Conservation (phyloP, 2,329 filamentous ascomycete species). For the Exserohilum rostratum region DNA sequence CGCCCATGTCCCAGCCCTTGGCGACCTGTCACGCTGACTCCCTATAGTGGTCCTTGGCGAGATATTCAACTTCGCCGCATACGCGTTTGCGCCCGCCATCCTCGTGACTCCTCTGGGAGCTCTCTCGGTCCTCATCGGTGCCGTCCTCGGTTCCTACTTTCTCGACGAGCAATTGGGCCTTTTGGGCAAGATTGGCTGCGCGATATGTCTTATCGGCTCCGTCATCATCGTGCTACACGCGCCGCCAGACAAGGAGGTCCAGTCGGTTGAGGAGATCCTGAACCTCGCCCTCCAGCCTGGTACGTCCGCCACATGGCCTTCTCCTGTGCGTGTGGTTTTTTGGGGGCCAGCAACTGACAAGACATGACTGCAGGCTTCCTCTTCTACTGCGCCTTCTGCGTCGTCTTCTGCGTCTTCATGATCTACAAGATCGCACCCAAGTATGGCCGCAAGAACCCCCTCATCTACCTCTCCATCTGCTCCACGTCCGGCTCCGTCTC, state of each 20-base stretch:
- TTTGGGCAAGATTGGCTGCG: conserved; percentile 91
- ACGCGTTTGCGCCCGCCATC: conserved; percentile 98
- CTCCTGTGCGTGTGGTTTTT: background rate
- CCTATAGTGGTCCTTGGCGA: conserved; percentile 84
- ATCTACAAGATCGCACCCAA: conserved; percentile 91
- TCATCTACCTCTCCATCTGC: conserved; percentile 97
- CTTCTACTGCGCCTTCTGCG: conserved; percentile 79
- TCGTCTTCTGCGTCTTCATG: conserved; percentile 87
- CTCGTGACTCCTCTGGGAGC: conserved; percentile 94
- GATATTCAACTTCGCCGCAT: conserved; percentile 95
- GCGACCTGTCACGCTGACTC: conserved; percentile 19
- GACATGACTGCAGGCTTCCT: conserved; percentile 73
- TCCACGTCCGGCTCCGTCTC: conserved; percentile 96
- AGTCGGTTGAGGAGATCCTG: conserved; percentile 90
- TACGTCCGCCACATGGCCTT: conserved; percentile 53
- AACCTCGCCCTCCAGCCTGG: conserved; percentile 89
- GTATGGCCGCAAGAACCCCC: conserved; percentile 92
- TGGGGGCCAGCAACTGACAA: conserved; percentile 17
- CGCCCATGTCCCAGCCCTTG: background rate
- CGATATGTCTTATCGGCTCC: conserved; percentile 92
- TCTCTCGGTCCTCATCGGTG: conserved; percentile 91
- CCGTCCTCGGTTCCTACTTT: conserved; percentile 93
- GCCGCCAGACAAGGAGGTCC: conserved; percentile 88
- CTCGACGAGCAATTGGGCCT: conserved; percentile 88
- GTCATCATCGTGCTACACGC: conserved; percentile 98